Evolutionary conservation across 192 early-diverging fungal species (phyloP).

Genomic region (Backusella tuberculispora): DNA sequence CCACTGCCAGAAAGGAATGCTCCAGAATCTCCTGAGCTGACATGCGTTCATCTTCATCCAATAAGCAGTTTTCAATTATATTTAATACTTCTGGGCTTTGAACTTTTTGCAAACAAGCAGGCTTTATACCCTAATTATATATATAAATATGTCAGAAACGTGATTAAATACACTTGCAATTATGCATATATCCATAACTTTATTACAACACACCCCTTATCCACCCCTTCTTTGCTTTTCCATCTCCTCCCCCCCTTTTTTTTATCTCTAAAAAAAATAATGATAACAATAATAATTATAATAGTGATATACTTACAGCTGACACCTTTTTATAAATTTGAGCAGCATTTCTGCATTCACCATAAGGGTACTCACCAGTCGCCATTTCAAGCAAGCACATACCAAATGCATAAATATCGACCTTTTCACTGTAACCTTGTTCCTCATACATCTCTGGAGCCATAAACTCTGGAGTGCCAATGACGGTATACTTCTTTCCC

Average conservation of each 20-base stretch:
- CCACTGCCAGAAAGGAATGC: slow-evolving; percentile 55
- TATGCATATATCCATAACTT: slow-evolving; percentile 1
- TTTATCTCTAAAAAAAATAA: too few relatives aligned
- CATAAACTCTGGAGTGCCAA: slow-evolving; percentile 87
- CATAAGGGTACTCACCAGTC: slow-evolving; percentile 89
- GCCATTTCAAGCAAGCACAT: slow-evolving; percentile 76
- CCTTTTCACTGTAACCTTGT: slow-evolving; percentile 80
- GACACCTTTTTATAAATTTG: slow-evolving; percentile 86
- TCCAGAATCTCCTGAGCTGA: slow-evolving; percentile 59
- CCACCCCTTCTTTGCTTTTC: neutral
- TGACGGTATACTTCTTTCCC: slow-evolving; percentile 83
- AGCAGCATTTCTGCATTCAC: slow-evolving; percentile 81
- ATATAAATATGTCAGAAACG: neutral
- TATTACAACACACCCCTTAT: neutral
- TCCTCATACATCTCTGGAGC: slow-evolving; percentile 92
- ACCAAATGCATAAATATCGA: slow-evolving; percentile 91
- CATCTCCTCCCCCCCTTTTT: neutral
- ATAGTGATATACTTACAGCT: slow-evolving; percentile 41
- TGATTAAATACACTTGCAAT: neutral
- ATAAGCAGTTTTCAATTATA: slow-evolving; percentile 72
- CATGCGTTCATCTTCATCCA: slow-evolving; percentile 56
- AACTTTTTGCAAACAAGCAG: slow-evolving; percentile 62
- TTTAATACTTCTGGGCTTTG: slow-evolving; percentile 58
- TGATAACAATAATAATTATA: too few relatives aligned
- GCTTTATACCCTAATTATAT: slow-evolving; percentile 64